phyloP scores from a whole-genome alignment of 2,329 filamentous ascomycete species.

The Macrophomina phaseolina region DNA sequence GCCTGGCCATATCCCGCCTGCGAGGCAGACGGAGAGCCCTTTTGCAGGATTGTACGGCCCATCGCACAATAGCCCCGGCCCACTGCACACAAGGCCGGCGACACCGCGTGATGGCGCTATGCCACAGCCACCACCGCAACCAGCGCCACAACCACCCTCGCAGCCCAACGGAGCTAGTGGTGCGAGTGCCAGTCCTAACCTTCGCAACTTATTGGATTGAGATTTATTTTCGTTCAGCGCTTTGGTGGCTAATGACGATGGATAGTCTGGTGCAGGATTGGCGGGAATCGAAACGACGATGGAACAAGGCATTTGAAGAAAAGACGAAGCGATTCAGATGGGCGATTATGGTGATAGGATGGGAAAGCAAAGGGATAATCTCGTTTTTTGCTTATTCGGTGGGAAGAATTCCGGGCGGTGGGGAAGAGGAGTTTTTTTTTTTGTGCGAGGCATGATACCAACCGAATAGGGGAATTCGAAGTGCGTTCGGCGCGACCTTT shows the following conservation, averaged over 20 bases:
- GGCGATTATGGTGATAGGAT: neutral
- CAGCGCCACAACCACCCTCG: constrained; percentile 25
- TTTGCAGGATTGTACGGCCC: constrained; percentile 32
- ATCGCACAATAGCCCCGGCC: constrained; percentile 29
- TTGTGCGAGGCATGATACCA: constrained; percentile 27
- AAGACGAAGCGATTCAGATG: neutral
- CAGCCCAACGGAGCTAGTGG: constrained; percentile 34
- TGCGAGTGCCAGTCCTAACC: constrained; percentile 55
- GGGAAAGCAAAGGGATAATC: neutral
- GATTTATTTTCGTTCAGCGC: neutral
- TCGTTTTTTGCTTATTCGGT: constrained; percentile 9
- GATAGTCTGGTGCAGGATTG: neutral
- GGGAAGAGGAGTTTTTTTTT: constrained; percentile 15
- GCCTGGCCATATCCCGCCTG: constrained; percentile 17
- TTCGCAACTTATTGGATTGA: constrained; percentile 54
- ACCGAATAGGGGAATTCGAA: constrained; percentile 24
- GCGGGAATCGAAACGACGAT: neutral
- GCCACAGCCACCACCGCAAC: constrained; percentile 34
- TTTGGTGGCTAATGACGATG: neutral
- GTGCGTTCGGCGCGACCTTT: constrained; percentile 1
- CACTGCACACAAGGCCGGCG: constrained; percentile 36
- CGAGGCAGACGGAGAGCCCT: constrained; percentile 43
- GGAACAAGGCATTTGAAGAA: too few species aligned
- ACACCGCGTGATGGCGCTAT: constrained; percentile 43
- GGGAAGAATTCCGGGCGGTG: neutral